A percentile compares a stretch with the other conserved stretches of the same genome.
Evolutionary conservation across 768 basidiomycete species (phyloP).

Genomic region (Russula vinacea): DNA sequence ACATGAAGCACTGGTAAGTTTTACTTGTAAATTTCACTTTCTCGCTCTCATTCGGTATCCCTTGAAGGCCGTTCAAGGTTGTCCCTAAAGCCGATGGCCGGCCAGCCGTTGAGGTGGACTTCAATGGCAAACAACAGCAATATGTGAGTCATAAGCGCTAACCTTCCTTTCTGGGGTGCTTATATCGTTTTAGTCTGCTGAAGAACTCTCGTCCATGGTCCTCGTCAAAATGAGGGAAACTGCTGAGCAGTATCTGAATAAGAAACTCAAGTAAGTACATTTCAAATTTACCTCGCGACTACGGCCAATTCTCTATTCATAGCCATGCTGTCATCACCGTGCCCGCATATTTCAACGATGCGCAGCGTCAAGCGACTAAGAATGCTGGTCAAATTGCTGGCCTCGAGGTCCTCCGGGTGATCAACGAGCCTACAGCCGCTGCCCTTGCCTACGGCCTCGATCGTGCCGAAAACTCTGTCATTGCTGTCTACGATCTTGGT

Average conservation of each 20-base stretch:
- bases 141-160: slow-evolving; percentile 52
- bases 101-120: slow-evolving; percentile 82
- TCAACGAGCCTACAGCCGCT: slow-evolving; percentile 98
- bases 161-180: neutral
- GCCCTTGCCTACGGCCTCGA: slow-evolving; percentile 98
- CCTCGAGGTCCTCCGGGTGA: slow-evolving; percentile 94
- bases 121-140: slow-evolving; percentile 75
- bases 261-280: slow-evolving; percentile 82
- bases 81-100: slow-evolving; percentile 68
- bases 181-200: slow-evolving; percentile 58
- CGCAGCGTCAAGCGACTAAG: slow-evolving; percentile 98
- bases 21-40: neutral
- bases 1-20: slow-evolving; percentile 76
- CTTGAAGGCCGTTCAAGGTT: slow-evolving; percentile 73
- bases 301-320: slow-evolving; percentile 20
- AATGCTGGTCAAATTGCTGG: slow-evolving; percentile 97
- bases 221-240: slow-evolving; percentile 94
- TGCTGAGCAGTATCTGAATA: slow-evolving; percentile 88
- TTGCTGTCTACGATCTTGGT: slow-evolving; percentile 98
- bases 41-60: neutral
- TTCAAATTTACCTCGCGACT: neutral
- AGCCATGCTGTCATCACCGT: slow-evolving; percentile 92
- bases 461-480: slow-evolving; percentile 71
- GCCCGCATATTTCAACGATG: slow-evolving; percentile 99
- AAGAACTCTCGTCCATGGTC: slow-evolving; percentile 86